phyloP scores from a whole-genome alignment of 1,139 yeast species.

The Keqinozyma sinolaborantium region DNA sequence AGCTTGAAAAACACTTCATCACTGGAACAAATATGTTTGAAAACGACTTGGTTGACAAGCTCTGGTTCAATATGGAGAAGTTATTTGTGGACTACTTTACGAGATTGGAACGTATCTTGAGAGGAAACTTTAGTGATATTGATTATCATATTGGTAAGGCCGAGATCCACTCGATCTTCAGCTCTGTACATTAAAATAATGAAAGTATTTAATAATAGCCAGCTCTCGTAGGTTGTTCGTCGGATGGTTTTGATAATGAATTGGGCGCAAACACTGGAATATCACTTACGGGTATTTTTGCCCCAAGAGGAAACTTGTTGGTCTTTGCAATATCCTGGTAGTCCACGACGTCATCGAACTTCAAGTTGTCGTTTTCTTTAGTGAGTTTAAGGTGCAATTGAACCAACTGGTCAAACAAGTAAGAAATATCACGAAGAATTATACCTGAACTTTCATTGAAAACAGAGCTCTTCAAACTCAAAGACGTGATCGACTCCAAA shows the following conservation, averaged over 20 bases:
- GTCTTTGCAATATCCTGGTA: constrained; percentile 38
- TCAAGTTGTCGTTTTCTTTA: constrained; percentile 42
- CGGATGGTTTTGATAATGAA: background rate
- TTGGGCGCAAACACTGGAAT: constrained; percentile 7
- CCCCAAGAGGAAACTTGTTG: constrained; percentile 46
- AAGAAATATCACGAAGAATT: constrained; percentile 34
- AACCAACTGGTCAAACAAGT: constrained; percentile 37
- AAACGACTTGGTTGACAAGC: constrained; percentile 41
- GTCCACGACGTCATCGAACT: constrained; percentile 33
- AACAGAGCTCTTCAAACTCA: constrained; percentile 32
- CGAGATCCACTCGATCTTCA: constrained; percentile 32
- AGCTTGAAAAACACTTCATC: constrained; percentile 58
- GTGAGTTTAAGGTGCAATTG: constrained; percentile 34
- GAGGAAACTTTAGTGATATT: constrained; percentile 37
- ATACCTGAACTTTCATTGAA: constrained; percentile 34
- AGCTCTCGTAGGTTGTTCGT: background rate
- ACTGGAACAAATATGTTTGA: constrained; percentile 43
- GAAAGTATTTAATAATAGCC: background rate
- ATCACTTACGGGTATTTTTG: constrained; percentile 30
- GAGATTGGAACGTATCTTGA: constrained; percentile 34
- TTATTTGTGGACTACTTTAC: constrained; percentile 33
- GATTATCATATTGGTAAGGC: constrained; percentile 33
- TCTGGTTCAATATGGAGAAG: constrained; percentile 41
- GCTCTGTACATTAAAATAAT: constrained; percentile 13
- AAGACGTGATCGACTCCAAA: constrained; percentile 34